A percentile compares a stretch with the other conserved stretches of the same genome.
Conservation (phyloP, 306 rosid genomes). For the Senna tora region DNA sequence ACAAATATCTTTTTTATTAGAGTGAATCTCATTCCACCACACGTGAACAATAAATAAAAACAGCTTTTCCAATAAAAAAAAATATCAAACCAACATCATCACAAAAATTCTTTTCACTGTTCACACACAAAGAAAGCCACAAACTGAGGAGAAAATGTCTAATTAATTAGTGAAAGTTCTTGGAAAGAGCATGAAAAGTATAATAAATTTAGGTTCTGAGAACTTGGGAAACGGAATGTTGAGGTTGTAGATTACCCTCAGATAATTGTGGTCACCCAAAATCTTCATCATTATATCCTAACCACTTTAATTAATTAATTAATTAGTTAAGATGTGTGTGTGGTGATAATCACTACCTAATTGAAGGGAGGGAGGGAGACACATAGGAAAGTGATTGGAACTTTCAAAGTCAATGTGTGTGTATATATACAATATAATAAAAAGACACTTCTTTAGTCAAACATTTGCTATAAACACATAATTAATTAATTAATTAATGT, state of each 20-base stretch:
- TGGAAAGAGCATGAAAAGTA: conserved; percentile 13
- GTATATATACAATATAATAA: not conserved
- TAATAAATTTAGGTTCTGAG: conserved; percentile 18
- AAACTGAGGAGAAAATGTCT: not conserved
- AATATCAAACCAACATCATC: no score
- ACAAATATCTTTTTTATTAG: no score
- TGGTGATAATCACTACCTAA: conserved; percentile 35
- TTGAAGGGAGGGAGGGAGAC: conserved; percentile 52
- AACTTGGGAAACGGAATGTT: conserved; percentile 29
- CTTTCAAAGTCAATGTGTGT: not conserved
- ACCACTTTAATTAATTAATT: conserved; percentile 20
- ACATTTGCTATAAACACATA: no score
- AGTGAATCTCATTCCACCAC: no score
- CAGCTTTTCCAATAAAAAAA: no score
- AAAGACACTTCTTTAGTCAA: not conserved
- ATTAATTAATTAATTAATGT: not conserved
- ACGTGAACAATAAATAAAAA: no score
- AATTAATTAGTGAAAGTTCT: conserved; percentile 10
- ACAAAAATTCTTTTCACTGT: no score
- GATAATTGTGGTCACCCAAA: conserved; percentile 15
- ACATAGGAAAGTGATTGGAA: conserved; percentile 43
- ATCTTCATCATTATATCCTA: conserved; percentile 29
- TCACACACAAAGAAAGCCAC: not conserved
- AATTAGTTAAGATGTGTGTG: conserved; percentile 5
- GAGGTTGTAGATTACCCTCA: conserved; percentile 20